Evolutionary conservation across 352 stramenopile species (phyloP).

Genomic region (Phytopythium sindhum): DNA sequence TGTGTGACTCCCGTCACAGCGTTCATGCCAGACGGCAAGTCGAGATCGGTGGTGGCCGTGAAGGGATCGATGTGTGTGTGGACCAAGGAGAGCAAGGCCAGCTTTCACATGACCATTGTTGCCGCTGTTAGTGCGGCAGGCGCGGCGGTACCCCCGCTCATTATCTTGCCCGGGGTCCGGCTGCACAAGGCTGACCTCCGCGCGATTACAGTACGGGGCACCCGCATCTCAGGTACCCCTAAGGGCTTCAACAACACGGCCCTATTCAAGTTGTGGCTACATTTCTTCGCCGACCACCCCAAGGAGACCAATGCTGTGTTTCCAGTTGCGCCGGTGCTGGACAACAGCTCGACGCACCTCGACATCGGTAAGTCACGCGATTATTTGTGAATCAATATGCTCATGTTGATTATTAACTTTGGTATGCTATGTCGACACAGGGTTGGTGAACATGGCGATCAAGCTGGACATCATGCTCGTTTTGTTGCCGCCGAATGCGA

Average conservation of each 20-base stretch:
- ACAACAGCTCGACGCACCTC: conserved; percentile 13
- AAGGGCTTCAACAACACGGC: conserved; percentile 15
- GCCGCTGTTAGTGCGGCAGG: conserved; percentile 10
- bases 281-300: not conserved
- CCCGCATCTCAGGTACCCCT: conserved; percentile 4
- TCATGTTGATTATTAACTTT: not conserved
- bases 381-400: conserved; percentile 6
- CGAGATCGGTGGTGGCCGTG: conserved; percentile 10
- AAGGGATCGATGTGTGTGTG: conserved; percentile 11
- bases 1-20: no score
- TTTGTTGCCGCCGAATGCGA: conserved; percentile 1
- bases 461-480: not conserved
- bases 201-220: conserved; percentile 4
- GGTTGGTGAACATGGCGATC: not conserved
- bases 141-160: not conserved
- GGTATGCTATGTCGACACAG: not conserved
- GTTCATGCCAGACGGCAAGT: conserved; percentile 5
- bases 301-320: not conserved
- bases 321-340: conserved; percentile 6
- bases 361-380: no score
- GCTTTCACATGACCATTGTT: conserved; percentile 15
- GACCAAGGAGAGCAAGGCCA: conserved; percentile 10
- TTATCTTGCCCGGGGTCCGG: conserved; percentile 10
- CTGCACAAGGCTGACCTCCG: not conserved
- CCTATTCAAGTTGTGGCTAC: conserved; percentile 8